Evolutionary conservation across 2,329 filamentous ascomycete species (phyloP).

Genomic region (Coniochaeta sp.): DNA sequence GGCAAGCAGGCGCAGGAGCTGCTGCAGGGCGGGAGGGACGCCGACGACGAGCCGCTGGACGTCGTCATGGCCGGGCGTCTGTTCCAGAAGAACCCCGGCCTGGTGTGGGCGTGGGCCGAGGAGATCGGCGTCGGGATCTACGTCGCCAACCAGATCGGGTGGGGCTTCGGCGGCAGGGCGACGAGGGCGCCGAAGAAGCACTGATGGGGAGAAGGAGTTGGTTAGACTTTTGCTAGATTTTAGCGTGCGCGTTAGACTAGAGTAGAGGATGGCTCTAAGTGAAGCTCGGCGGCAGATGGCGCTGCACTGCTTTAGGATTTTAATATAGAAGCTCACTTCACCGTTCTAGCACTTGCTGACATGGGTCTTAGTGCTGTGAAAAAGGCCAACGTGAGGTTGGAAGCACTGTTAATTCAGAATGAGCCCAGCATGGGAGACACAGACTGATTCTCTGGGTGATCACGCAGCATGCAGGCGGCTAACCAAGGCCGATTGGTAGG

Average conservation of each 20-base stretch:
- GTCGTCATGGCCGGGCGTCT: conserved; percentile 39
- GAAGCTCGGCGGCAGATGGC: background rate
- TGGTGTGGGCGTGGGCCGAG: conserved; percentile 49
- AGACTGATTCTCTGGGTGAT: too few relatives aligned
- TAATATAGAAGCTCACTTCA: too few relatives aligned
- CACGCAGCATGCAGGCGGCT: too few relatives aligned
- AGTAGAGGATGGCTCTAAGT: background rate
- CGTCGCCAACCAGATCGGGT: conserved; percentile 46
- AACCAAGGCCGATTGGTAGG: too few relatives aligned
- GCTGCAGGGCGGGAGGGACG: conserved; percentile 22
- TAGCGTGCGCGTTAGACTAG: background rate
- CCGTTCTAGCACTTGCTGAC: too few relatives aligned
- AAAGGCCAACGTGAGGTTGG: too few relatives aligned
- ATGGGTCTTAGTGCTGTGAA: too few relatives aligned
- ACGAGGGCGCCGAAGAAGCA: conserved; percentile 1
- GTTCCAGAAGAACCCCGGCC: conserved; percentile 52
- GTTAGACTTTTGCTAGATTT: background rate
- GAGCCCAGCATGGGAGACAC: too few relatives aligned
- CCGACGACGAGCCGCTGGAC: conserved; percentile 33
- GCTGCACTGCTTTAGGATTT: too few relatives aligned
- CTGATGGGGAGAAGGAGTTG: background rate
- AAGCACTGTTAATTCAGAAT: too few relatives aligned
- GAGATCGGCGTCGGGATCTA: conserved; percentile 40
- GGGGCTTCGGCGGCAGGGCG: conserved; percentile 41
- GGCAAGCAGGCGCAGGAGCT: conserved; percentile 39